These are phyloP conservation scores for Globisporangium acanthophoron DNA, from an alignment of 352 stramenopile genomes.

Conservation along the genomic window DNA sequence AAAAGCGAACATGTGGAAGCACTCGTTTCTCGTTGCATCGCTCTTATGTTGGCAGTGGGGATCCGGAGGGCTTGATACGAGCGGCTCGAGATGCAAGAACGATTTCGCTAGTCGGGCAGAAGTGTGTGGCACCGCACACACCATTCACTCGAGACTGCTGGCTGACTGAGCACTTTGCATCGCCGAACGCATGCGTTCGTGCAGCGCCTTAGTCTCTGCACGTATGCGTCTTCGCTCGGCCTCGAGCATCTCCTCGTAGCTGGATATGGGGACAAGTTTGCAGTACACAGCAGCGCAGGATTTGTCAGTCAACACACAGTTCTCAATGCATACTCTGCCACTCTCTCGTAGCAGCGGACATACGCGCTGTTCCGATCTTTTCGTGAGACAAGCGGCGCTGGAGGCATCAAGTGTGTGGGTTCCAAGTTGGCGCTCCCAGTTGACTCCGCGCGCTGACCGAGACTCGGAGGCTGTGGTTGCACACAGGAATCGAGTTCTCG, in stretches of 20 bases:
- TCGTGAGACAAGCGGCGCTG: background rate
- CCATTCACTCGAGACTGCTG: background rate
- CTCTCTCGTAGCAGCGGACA: background rate
- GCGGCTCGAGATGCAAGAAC: too few relatives aligned
- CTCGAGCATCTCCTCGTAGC: constrained; percentile 39
- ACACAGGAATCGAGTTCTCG: background rate
- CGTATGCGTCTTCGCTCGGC: constrained; percentile 35
- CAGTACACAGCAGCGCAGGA: background rate
- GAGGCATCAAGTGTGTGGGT: background rate
- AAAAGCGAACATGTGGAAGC: too few relatives aligned
- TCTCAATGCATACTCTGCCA: background rate
- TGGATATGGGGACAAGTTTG: constrained; percentile 6
- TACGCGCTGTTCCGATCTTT: constrained; percentile 11
- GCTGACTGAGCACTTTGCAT: background rate
- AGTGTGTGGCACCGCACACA: too few relatives aligned
- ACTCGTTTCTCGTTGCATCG: too few relatives aligned
- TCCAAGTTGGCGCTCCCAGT: background rate
- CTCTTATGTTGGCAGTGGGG: too few relatives aligned
- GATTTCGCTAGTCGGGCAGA: too few relatives aligned
- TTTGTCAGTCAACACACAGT: background rate
- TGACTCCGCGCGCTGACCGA: background rate
- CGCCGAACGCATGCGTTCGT: constrained; percentile 43
- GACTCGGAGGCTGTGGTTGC: background rate
- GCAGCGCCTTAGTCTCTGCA: constrained; percentile 42
- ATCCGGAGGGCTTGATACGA: too few relatives aligned